phyloP scores from a whole-genome alignment of 2,329 filamentous ascomycete species.

The Pseudogymnoascus sp. region DNA sequence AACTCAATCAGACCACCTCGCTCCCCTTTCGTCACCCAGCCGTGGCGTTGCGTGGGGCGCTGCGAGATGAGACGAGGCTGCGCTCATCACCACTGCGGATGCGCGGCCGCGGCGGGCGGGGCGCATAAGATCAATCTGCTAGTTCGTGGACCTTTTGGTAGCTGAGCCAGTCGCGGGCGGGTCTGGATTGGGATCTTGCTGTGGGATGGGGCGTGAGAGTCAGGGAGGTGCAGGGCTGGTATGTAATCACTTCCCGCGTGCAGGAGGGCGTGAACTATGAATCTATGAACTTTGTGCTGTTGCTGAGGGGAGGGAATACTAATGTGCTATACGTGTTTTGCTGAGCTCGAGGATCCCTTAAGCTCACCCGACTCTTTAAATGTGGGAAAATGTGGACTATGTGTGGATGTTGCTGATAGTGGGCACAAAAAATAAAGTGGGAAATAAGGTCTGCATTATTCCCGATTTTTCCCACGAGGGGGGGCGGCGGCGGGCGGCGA shows the following conservation, averaged over 20 bases:
- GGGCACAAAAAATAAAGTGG: background rate
- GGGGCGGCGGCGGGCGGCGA: too few relatives aligned
- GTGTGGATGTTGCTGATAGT: background rate
- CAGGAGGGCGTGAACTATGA: background rate
- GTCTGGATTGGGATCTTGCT: too few relatives aligned
- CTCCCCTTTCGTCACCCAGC: background rate
- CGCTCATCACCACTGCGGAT: background rate
- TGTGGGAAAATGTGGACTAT: background rate
- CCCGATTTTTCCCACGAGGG: background rate
- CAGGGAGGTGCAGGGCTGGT: background rate
- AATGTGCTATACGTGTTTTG: too few relatives aligned
- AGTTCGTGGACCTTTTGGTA: background rate
- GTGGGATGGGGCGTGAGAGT: background rate
- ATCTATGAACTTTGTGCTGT: too few relatives aligned
- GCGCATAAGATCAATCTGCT: background rate
- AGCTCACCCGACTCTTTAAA: background rate
- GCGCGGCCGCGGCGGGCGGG: background rate
- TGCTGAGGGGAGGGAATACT: too few relatives aligned
- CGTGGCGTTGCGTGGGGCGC: background rate
- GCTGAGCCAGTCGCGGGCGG: background rate
- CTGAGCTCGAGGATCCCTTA: background rate
- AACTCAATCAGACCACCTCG: background rate
- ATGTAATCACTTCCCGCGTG: background rate
- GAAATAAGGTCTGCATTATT: background rate
- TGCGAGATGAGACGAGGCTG: background rate